Evolutionary conservation across 2,329 filamentous ascomycete genomes (phyloP), one percentile per base, ranked within the genome.

Genomic region (Pseudovirgaria hyperparasitica): DNA sequence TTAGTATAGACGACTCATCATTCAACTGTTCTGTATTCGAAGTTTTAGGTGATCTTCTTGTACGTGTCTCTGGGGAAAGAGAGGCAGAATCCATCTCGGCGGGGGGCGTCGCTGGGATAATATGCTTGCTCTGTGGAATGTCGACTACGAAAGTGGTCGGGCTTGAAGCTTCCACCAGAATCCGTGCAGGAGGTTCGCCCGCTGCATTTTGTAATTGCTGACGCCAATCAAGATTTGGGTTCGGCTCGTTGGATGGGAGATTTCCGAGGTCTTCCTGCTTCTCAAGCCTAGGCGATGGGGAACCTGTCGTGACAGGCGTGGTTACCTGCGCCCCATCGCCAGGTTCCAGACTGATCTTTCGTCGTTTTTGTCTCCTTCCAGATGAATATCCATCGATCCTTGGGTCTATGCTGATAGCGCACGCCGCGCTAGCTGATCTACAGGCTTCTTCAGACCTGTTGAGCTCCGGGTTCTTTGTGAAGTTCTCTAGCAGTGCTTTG

Each of bases 201-300:
- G 41, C 48, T 22, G 45, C 44, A 8, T 29, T 28, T 29, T 43
- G 35, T 10, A 53, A 28, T 30, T 54, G 50, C 16, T 45, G 31
- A 12, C 42, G 39, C 45, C 48, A 46, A 12, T 46, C 35, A 10
- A 38, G n/a, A 9, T 25, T 22, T 18, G 13, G 25, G 21, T 21
- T 16, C 25, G 30, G 23, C 15, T 7, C 23, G 15, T 4, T 21
- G 10, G 13, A 12, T 18, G 8, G 19, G 17, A n/a, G n/a, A n/a
- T n/a, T n/a, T 2, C 5, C 18, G 5, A 5, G 5, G 4, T 33
- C 12, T 18, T 35, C 14, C 10, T 20, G 16, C 25, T 16, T 21
- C 22, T 23, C 13, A 5, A 21, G 13, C 4, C 24, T 16, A 15
- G 34, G 34, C 5, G 25, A 11, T 10, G 50, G 50, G 1, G 50